A percentile compares a stretch with the other conserved stretches of the same genome.
These are phyloP conservation scores for Lachnellula cervina DNA, from an alignment of 2,329 filamentous ascomycete species.

Conservation along the genomic window DNA sequence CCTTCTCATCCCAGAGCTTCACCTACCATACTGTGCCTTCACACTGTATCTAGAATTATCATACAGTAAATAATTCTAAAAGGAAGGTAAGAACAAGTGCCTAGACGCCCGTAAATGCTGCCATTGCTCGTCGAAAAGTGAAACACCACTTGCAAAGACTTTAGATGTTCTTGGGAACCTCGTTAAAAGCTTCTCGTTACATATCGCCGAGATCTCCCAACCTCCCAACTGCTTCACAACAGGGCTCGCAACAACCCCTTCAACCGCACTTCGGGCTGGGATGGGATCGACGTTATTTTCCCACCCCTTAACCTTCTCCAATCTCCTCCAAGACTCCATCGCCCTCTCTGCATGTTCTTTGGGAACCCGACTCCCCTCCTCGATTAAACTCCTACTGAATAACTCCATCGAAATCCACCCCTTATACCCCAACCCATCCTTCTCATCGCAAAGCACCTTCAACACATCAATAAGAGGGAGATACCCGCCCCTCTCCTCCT, in stretches of 20 bases:
- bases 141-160: too few relatives aligned
- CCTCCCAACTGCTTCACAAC: neutral
- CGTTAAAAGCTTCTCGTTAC: too few relatives aligned
- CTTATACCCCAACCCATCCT: slow-evolving; percentile 48
- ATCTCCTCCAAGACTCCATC: slow-evolving; percentile 43
- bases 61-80: too few relatives aligned
- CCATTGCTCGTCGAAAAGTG: too few relatives aligned
- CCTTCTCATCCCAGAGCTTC: slow-evolving; percentile 48
- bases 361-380: slow-evolving; percentile 40
- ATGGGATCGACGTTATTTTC: slow-evolving; percentile 2
- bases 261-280: neutral
- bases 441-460: slow-evolving; percentile 45
- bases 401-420: slow-evolving; percentile 58
- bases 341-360: slow-evolving; percentile 49
- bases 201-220: neutral
- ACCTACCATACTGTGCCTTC: too few relatives aligned
- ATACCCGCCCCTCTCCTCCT: slow-evolving; percentile 51
- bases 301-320: slow-evolving; percentile 8
- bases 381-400: slow-evolving; percentile 49
- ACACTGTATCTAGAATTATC: too few relatives aligned
- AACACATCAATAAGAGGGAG: slow-evolving; percentile 51
- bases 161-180: too few relatives aligned
- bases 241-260: neutral
- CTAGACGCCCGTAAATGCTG: too few relatives aligned
- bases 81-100: too few relatives aligned